phyloP scores from a whole-genome alignment of 1,284 basidiomycete species.

The Cystobasidiaceae sp. region DNA sequence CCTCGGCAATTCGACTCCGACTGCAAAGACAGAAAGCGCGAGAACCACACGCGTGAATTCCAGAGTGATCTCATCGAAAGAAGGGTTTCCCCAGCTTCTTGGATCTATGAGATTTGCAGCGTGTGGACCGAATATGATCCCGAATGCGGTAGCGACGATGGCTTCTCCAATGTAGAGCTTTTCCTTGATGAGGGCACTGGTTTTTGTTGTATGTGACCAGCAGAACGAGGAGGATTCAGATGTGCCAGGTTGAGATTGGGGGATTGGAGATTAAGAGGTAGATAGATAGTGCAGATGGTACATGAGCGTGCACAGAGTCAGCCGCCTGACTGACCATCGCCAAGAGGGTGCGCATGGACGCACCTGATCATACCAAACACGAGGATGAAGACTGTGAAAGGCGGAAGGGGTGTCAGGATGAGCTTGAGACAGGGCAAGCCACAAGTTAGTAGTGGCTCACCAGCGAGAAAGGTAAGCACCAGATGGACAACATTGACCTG shows the following conservation, averaged over 20 bases:
- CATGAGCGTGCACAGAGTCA: not conserved
- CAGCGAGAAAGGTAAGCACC: slow-evolving; percentile 75
- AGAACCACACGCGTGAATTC: slow-evolving; percentile 95
- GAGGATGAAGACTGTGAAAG: slow-evolving; percentile 40
- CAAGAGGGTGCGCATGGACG: not conserved
- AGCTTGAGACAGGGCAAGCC: not conserved
- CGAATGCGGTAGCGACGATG: slow-evolving; percentile 88
- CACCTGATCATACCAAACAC: slow-evolving; percentile 54
- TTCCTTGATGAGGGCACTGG: slow-evolving; percentile 68
- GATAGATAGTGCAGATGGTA: too few species aligned
- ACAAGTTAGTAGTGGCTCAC: slow-evolving; percentile 47
- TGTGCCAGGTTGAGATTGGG: not conserved
- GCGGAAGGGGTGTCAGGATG: not conserved
- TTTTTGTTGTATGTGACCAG: not conserved
- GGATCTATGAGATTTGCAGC: slow-evolving; percentile 82
- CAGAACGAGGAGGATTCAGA: not conserved
- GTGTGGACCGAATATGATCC: slow-evolving; percentile 85
- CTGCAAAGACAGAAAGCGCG: slow-evolving; percentile 94
- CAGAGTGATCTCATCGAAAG: slow-evolving; percentile 47
- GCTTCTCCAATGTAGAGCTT: slow-evolving; percentile 94
- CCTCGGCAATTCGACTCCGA: slow-evolving; percentile 82
- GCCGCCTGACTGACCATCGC: slow-evolving; percentile 8
- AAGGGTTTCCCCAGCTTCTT: slow-evolving; percentile 63
- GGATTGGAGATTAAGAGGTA: not conserved
- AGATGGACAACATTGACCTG: slow-evolving; percentile 47